Evolutionary conservation across 1,284 basidiomycete genomes (phyloP), one percentile per base, ranked within the genome.

Genomic region (Tranzscheliella williamsii): DNA sequence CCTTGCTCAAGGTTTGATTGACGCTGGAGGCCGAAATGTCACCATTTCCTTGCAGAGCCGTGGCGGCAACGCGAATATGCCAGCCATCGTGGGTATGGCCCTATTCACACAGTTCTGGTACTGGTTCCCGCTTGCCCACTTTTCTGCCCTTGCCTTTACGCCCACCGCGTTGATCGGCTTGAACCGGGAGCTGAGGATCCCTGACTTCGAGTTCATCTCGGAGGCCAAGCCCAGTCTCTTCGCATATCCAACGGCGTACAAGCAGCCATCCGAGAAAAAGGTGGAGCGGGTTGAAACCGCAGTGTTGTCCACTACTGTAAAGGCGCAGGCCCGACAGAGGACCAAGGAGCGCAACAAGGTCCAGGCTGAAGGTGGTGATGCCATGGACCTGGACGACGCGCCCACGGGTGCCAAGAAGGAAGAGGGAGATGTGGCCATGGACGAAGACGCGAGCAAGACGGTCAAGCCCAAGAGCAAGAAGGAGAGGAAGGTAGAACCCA

Each of bases 401-500:
- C 11, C 54, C 6, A 42, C 39, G n/a, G 43, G 44, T 8, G 45
- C 39, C 16, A 52, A 52, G 38, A 47, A 55, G 57, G 48, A 61
- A 4, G 53, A 66, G 6, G 39, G 42, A 40, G 38, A 69, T 43
- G 58, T 62, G 17, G 55, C 57, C 11, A 60, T 65, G 50, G 56
- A 68, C 4, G 65, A 71, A 16, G 66, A 67, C n/a, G 42, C 56
- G 37, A 35, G 67, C 43, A 46, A 60, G 36, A 36, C 38, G 4
- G 38, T 42, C 17, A 45, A 38, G 11, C 50, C 27, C 20, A 47
- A 46, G 33, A 21, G 20, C 11, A 50, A 64, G 33, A 67, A 73
- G 48, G 78, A 81, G 57, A 85, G 86, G 71, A 88, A 87, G 76
- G 62, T 62, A 16, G 93, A 97, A 73, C 85, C 90, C 0, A 80